Evolutionary conservation across 2,329 filamentous ascomycete genomes (phyloP), one percentile per base, ranked within the genome.

Genomic region (Ceratocystis albifundus): DNA sequence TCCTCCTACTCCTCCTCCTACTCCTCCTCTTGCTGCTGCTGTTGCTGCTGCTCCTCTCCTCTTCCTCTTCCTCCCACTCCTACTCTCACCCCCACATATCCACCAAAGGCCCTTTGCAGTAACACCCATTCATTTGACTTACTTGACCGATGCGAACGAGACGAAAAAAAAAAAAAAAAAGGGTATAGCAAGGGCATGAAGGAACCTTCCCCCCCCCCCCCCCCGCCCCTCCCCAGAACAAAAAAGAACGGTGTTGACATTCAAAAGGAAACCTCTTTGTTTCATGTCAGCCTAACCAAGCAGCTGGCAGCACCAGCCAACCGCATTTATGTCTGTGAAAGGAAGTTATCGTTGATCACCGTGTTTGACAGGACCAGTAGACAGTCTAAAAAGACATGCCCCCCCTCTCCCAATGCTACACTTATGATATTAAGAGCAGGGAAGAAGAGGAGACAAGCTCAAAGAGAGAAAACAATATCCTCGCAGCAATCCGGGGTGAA

Each of bases 391-490:
- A 59, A 32, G 55, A 36, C 55, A 59, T 30, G 55, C 1, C 4
- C 28, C 28, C 28, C 55, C 28, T 30, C 15, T 30, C 53, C 53
- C 53, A 59, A 32, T 59, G 55, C 55, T 59, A 32, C 55, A n/a
- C 17, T 20, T 59, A 2, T 32, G 55, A 59, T 59, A 59, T 59
- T 59, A 59, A 59, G 55, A 59, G 17, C 55, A 59, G 55, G 55
- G 55, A 10, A 50, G 46, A 22, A 20, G 46, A 4, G 50, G 28
- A 36, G 28, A 59, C 28, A 20, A 32, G 55, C 8, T 30, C 28
- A 30, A 59, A 59, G 55, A 15, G 55, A 59, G 53, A 59, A 59
- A 59, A 59, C 55, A 59, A 59, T 36, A 59, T 59, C 28, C 55
- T 59, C 15, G 7, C 8, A 32, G 32, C 10, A 22, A 12, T 59